Base-by-base conservation (phyloP, 108 stramenopile genomes). In the Ochromonas danica region DNA sequence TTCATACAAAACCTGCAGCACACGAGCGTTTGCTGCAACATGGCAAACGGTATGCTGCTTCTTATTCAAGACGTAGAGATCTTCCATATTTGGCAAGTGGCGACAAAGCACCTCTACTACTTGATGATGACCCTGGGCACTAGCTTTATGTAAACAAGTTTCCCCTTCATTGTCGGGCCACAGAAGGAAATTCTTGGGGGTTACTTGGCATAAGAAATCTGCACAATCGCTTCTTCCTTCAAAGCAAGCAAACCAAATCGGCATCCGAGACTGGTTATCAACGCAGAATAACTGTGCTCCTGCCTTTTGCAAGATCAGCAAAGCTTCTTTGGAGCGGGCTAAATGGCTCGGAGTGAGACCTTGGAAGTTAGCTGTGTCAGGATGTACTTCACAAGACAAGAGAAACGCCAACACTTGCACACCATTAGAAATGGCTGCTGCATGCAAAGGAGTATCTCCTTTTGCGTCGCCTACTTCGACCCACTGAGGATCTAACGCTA, bases 81-180 rank as follows among this genome's bases (percentile, higher is more conserved):
- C 72, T 28, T 75, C 72, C 10, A 27, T 22, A 27, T 38, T 57
- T 6, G 40, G 14, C 6, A 75, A 27, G 6, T 10, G 38, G 17
- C 10, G 27, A 6, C n/a, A 75, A 10, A 75, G 3, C 10, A 75
- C 40, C 25, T 75, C 72, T 10, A 75, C 72, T 14, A 3, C 3
- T 28, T 27, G 3, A 41, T 27, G 3, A 60, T 75, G 72, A 35
- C 72, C 72, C 17, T 45, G 17, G 3, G 25, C 41, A 6, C 10
- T 22, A 57, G 72, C 72, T 27, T 41, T 36, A 75, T 75, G 72
- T 14, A 75, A 10, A 33, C 14, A 17, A 6, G 72, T 36, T 38
- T 75, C 51, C 17, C 72, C 72, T 60, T 75, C 72, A 33, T 45
- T 22, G 25, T 75, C 72, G 28, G 43, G 72, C 72, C 72, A 75